These are phyloP conservation scores for Nitzschia palea DNA, from an alignment of 108 stramenopile species.

Conservation along the genomic window DNA sequence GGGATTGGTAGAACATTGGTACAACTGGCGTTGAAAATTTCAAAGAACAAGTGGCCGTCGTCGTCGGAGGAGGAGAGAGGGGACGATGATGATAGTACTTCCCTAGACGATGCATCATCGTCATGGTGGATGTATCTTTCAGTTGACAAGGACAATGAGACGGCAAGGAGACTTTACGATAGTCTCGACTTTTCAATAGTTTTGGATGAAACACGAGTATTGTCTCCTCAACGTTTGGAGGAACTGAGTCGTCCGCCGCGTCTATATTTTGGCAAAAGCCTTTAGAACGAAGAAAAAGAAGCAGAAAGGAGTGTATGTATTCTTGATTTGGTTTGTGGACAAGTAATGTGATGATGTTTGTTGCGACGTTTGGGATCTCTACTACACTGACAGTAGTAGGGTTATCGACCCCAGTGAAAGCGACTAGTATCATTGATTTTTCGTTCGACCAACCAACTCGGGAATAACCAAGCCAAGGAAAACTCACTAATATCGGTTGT, in stretches of 20 bases:
- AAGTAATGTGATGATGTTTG: too few species aligned
- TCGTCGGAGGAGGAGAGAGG: neutral
- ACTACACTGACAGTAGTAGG: too few species aligned
- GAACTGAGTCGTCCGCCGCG: neutral
- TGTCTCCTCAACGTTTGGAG: neutral
- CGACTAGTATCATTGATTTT: too few species aligned
- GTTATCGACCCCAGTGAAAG: too few species aligned
- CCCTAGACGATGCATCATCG: neutral
- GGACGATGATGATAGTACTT: neutral
- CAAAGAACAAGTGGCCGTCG: slow-evolving; percentile 2
- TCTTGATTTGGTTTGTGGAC: too few species aligned
- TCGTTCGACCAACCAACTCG: too few species aligned
- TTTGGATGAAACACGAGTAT: neutral
- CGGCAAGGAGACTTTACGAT: neutral
- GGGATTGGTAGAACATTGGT: slow-evolving; percentile 6
- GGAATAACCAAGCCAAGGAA: too few species aligned
- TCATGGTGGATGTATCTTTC: neutral
- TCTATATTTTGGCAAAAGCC: too few species aligned
- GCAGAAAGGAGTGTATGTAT: too few species aligned
- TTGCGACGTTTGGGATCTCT: too few species aligned
- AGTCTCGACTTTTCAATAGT: neutral
- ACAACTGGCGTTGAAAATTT: slow-evolving; percentile 9
- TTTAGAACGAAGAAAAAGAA: too few species aligned
- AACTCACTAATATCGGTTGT: too few species aligned
- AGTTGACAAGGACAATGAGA: slow-evolving; percentile 4